A percentile compares a stretch with the other conserved stretches of the same genome.
Evolutionary conservation across 2,329 filamentous ascomycete genomes (phyloP).

Genomic region (Colletotrichum spaethianum): DNA sequence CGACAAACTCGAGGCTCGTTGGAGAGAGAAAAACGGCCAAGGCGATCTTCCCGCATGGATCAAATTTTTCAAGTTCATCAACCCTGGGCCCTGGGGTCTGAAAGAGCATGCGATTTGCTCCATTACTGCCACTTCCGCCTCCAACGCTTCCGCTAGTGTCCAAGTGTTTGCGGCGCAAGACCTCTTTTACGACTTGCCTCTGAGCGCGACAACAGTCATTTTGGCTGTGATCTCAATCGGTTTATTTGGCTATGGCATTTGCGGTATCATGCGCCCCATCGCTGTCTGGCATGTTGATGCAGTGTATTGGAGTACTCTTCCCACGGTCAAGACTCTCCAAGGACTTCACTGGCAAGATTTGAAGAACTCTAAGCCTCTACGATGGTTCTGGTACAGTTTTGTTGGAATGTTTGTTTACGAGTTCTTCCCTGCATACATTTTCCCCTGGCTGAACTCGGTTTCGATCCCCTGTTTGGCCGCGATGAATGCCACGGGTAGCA

Average conservation of each 20-base stretch:
- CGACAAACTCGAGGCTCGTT: slow-evolving; percentile 62
- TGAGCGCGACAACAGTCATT: slow-evolving; percentile 62
- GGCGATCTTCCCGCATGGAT: slow-evolving; percentile 60
- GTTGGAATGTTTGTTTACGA: slow-evolving; percentile 65
- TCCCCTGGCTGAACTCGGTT: slow-evolving; percentile 68
- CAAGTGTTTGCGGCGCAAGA: slow-evolving; percentile 63
- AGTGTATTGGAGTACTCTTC: slow-evolving; percentile 69
- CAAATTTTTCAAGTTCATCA: slow-evolving; percentile 59
- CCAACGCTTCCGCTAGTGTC: slow-evolving; percentile 60
- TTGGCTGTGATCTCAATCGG: slow-evolving; percentile 67
- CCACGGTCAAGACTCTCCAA: slow-evolving; percentile 67
- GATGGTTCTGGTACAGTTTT: slow-evolving; percentile 67
- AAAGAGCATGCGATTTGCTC: slow-evolving; percentile 70
- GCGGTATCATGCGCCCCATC: slow-evolving; percentile 67
- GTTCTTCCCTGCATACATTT: slow-evolving; percentile 69
- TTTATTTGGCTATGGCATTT: slow-evolving; percentile 68
- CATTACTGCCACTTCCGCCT: slow-evolving; percentile 68
- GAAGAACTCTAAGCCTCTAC: slow-evolving; percentile 64
- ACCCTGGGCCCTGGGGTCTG: slow-evolving; percentile 65
- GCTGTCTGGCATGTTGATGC: slow-evolving; percentile 69
- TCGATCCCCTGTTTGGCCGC: slow-evolving; percentile 69
- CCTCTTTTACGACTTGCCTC: slow-evolving; percentile 65
- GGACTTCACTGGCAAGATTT: slow-evolving; percentile 67
- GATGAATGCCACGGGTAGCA: slow-evolving; percentile 64
- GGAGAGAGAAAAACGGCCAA: slow-evolving; percentile 58